Evolutionary conservation across 2,329 filamentous ascomycete species (phyloP).

Genomic region (Claviceps paspali): DNA sequence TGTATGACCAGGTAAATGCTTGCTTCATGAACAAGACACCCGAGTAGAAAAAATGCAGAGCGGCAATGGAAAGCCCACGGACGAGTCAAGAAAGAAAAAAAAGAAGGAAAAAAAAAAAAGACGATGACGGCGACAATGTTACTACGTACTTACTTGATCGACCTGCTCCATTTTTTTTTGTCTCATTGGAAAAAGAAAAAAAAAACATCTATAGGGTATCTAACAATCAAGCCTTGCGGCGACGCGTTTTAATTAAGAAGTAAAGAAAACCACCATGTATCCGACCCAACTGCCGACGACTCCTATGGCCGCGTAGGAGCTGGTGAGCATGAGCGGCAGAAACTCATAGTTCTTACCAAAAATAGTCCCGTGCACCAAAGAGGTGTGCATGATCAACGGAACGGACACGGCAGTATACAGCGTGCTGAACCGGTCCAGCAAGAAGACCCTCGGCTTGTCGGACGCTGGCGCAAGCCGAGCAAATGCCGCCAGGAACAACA

Average conservation of each 20-base stretch:
- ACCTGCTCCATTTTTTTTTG: no score
- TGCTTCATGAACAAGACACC: no score
- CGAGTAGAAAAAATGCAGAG: no score
- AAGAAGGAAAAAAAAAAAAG: no score
- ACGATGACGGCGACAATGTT: no score
- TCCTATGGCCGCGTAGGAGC: conserved; percentile 85
- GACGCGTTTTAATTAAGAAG: conserved; percentile 21
- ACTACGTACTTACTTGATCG: no score
- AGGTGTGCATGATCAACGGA: conserved; percentile 79
- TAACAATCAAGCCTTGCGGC: background rate
- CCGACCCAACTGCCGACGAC: conserved; percentile 92
- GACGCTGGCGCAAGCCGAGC: conserved; percentile 78
- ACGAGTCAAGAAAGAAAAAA: no score
- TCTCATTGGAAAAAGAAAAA: no score
- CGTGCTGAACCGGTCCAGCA: conserved; percentile 80
- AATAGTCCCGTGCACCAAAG: conserved; percentile 63
- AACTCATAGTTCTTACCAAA: conserved; percentile 81
- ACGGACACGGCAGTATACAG: conserved; percentile 83
- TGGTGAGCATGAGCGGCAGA: conserved; percentile 91
- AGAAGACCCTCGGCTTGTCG: conserved; percentile 63
- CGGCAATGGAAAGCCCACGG: no score
- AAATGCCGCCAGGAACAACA: conserved; percentile 73
- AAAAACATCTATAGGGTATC: no score
- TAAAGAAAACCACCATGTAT: conserved; percentile 84
- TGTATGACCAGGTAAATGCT: no score